Percentiles rank a stretch among this genome's conserved stretches.
phyloP scores from a whole-genome alignment of 208 protist species.

The Leishmania turanica region DNA sequence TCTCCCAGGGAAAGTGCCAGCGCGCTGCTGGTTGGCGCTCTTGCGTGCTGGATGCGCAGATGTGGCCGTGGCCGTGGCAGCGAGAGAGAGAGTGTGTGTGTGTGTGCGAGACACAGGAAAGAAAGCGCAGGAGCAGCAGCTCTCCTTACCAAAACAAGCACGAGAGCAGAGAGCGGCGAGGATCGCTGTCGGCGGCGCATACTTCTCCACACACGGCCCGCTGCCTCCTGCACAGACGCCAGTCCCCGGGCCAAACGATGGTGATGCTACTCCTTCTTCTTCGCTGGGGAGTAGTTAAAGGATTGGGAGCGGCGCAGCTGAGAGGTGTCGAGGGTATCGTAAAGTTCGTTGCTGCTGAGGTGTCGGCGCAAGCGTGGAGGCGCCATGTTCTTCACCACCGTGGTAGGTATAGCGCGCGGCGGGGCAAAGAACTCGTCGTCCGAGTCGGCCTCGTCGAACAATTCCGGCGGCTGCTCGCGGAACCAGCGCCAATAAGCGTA shows the following conservation, averaged over 20 bases:
- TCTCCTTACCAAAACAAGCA: background rate
- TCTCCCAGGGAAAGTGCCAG: background rate
- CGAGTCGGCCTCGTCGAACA: background rate
- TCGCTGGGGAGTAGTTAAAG: background rate
- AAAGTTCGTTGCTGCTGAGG: slow-evolving; percentile 7
- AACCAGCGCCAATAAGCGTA: slow-evolving; percentile 23
- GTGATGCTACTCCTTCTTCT: slow-evolving; percentile 1
- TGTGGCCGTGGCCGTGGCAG: background rate
- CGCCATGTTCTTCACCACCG: slow-evolving; percentile 1
- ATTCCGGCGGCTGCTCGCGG: background rate
- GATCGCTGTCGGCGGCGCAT: background rate
- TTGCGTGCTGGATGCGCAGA: background rate
- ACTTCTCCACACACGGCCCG: background rate
- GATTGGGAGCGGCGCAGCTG: slow-evolving; percentile 28
- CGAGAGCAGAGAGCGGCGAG: background rate
- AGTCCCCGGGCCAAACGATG: background rate
- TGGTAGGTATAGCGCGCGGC: background rate
- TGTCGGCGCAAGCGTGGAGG: slow-evolving; percentile 2
- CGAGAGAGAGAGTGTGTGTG: no score
- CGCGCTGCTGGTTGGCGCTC: background rate
- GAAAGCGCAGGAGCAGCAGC: background rate
- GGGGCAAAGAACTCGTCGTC: slow-evolving; percentile 8
- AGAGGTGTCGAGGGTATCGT: slow-evolving; percentile 24
- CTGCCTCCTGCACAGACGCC: background rate
- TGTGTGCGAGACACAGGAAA: background rate